Evolutionary conservation across 192 early-diverging fungal genomes (phyloP).

Genomic region (Phlyctochytrium planicorne): DNA sequence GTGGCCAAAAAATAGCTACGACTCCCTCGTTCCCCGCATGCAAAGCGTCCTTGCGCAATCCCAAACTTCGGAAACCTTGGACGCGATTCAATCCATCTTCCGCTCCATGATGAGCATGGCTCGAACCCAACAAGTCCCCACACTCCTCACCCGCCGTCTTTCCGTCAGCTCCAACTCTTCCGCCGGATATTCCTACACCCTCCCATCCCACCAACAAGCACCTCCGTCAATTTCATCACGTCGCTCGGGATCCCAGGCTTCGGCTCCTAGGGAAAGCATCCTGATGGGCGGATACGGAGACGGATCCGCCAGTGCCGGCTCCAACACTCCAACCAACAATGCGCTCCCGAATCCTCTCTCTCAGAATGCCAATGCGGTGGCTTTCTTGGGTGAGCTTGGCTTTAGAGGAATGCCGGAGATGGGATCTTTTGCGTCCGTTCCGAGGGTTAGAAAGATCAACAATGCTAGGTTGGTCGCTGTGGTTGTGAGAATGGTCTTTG

Average conservation of each 20-base stretch:
- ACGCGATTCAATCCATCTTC: slow-evolving; percentile 71
- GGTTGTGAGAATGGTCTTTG: slow-evolving; percentile 8
- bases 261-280: neutral
- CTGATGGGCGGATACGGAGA: neutral
- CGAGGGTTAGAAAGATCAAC: neutral
- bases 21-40: slow-evolving; percentile 71
- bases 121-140: slow-evolving; percentile 10
- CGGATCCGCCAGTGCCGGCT: neutral
- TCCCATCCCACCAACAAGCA: neutral
- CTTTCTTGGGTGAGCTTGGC: slow-evolving; percentile 16
- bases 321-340: neutral
- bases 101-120: slow-evolving; percentile 56
- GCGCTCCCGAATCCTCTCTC: neutral
- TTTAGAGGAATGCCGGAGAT: slow-evolving; percentile 3
- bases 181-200: neutral
- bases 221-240: neutral
- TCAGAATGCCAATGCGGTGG: neutral
- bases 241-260: neutral
- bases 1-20: slow-evolving; percentile 54
- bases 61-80: slow-evolving; percentile 62
- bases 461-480: slow-evolving; percentile 5
- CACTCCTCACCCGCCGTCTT: neutral
- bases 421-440: neutral
- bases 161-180: neutral
- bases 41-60: slow-evolving; percentile 65